A percentile compares a stretch with the other conserved stretches of the same genome.
Conservation (phyloP, 1,139 yeast genomes). For the Arxiozyma bovina region DNA sequence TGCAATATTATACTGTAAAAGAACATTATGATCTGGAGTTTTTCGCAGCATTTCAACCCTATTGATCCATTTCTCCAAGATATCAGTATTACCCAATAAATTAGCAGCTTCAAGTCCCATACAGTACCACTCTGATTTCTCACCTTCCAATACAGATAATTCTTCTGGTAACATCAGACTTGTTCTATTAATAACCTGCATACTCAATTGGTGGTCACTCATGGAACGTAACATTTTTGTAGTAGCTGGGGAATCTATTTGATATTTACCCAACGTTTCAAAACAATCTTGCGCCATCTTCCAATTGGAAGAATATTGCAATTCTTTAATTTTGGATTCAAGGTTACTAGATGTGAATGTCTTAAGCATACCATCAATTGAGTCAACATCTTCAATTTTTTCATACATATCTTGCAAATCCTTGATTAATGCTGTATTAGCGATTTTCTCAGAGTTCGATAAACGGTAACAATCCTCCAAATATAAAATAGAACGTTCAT, state of each 20-base stretch:
- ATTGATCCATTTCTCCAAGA: conserved; percentile 50
- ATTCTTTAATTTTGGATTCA: conserved; percentile 63
- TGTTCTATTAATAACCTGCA: conserved; percentile 36
- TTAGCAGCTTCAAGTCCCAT: conserved; percentile 73
- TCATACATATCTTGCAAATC: conserved; percentile 75
- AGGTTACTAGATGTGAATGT: conserved; percentile 62
- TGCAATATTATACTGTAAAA: conserved; percentile 61
- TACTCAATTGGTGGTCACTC: conserved; percentile 51
- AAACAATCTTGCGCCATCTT: conserved; percentile 80
- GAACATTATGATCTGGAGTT: conserved; percentile 44
- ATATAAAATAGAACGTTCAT: conserved; percentile 82
- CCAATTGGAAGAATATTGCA: conserved; percentile 85
- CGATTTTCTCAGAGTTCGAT: conserved; percentile 6
- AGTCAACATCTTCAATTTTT: conserved; percentile 79
- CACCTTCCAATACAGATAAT: conserved; percentile 20
- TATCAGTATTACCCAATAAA: conserved; percentile 47
- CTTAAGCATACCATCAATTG: conserved; percentile 78
- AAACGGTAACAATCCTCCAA: conserved; percentile 66
- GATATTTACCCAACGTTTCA: conserved; percentile 48
- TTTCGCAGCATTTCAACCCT: conserved; percentile 35
- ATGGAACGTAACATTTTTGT: conserved; percentile 43
- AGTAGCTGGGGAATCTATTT: conserved; percentile 25
- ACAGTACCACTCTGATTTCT: conserved; percentile 46
- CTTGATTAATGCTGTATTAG: conserved; percentile 34
- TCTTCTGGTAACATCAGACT: conserved; percentile 17